phyloP scores from a whole-genome alignment of 352 stramenopile genomes.

The Globisporangium paddicum region DNA sequence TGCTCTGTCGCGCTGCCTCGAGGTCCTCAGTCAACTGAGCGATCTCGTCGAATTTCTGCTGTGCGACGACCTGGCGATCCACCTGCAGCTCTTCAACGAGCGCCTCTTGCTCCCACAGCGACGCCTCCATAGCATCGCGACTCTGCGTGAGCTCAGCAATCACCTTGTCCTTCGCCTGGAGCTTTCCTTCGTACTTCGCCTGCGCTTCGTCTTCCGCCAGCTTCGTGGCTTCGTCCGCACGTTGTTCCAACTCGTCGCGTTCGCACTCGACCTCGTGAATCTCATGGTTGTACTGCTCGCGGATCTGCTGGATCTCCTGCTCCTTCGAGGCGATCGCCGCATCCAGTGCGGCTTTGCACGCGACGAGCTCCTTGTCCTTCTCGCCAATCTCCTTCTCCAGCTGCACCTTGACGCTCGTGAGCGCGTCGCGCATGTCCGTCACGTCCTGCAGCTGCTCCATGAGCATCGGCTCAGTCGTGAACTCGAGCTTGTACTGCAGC shows the following conservation, averaged over 20 bases:
- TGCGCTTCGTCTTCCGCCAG: slow-evolving; percentile 24
- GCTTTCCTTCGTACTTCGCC: slow-evolving; percentile 23
- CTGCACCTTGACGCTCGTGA: slow-evolving; percentile 65
- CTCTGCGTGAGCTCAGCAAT: slow-evolving; percentile 13
- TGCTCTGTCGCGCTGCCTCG: slow-evolving; percentile 1
- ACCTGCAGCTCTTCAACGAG: slow-evolving; percentile 30
- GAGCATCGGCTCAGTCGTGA: slow-evolving; percentile 77
- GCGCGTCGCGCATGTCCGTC: slow-evolving; percentile 75
- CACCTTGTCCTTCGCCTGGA: slow-evolving; percentile 30
- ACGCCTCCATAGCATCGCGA: slow-evolving; percentile 21
- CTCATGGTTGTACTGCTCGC: slow-evolving; percentile 34
- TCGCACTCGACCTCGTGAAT: slow-evolving; percentile 30
- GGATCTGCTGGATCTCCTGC: slow-evolving; percentile 26
- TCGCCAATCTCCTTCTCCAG: slow-evolving; percentile 60
- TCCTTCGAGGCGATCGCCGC: slow-evolving; percentile 24
- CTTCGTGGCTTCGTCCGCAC: slow-evolving; percentile 24
- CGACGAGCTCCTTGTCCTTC: slow-evolving; percentile 50
- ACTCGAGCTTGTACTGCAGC: slow-evolving; percentile 83
- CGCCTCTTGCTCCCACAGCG: slow-evolving; percentile 29
- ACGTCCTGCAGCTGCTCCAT: slow-evolving; percentile 74
- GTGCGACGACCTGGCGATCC: slow-evolving; percentile 18
- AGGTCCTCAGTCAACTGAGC: slow-evolving; percentile 15
- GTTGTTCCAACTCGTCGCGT: slow-evolving; percentile 28
- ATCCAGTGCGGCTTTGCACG: slow-evolving; percentile 28
- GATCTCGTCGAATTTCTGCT: slow-evolving; percentile 27